A percentile compares a stretch with the other conserved stretches of the same genome.
These are phyloP conservation scores for Trichoderma parareesei DNA, from an alignment of 495 filamentous ascomycete genomes.

Conservation along the genomic window DNA sequence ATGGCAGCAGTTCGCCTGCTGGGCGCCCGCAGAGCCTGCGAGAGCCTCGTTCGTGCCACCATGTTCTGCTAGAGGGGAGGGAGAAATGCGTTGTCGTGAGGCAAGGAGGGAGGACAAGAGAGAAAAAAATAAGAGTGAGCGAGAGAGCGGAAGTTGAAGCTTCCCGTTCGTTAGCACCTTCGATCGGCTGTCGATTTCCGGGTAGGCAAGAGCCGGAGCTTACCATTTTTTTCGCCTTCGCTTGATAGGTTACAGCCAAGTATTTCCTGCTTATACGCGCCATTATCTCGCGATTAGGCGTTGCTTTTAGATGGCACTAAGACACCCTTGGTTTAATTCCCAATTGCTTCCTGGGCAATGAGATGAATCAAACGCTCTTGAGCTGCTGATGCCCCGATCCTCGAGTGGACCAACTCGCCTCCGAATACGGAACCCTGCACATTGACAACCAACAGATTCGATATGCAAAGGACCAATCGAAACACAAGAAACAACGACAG, in stretches of 20 bases:
- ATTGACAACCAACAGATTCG: not conserved
- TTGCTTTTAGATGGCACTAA: not conserved
- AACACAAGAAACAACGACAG: not conserved
- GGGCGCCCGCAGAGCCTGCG: not conserved
- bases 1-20: not conserved
- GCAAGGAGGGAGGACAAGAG: not conserved
- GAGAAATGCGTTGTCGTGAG: not conserved
- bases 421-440: not conserved
- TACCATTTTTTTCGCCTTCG: not conserved
- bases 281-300: not conserved
- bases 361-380: no score
- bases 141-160: not conserved
- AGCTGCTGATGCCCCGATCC: no score
- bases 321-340: not conserved
- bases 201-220: not conserved
- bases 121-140: not conserved
- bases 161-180: not conserved
- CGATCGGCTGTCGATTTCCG: not conserved
- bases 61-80: not conserved
- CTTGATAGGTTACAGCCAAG: not conserved
- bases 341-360: not conserved
- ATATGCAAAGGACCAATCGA: not conserved
- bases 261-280: not conserved
- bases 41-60: constrained; percentile 1
- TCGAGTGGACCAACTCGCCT: not conserved